Evolutionary conservation across 805 yeast species (phyloP).

Genomic region (Metschnikowia shivogae): DNA sequence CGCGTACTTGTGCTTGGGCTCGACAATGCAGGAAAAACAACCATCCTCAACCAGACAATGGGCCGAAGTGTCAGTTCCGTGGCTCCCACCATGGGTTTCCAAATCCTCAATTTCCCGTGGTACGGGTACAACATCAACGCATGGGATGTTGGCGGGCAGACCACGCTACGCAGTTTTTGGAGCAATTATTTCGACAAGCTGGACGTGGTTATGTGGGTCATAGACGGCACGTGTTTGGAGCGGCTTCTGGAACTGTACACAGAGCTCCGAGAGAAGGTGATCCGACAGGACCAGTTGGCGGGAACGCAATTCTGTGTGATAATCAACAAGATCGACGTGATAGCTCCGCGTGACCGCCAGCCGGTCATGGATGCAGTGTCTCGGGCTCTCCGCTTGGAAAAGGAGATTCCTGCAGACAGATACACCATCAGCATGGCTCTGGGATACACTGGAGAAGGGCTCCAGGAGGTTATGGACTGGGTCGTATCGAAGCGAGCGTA

Average conservation of each 20-base stretch:
- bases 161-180: conserved; percentile 46
- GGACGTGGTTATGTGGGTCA: conserved; percentile 80
- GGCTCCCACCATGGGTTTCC: conserved; percentile 89
- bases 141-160: conserved; percentile 85
- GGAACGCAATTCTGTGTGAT: conserved; percentile 67
- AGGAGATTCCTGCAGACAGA: conserved; percentile 17
- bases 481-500: conserved; percentile 5
- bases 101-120: conserved; percentile 56
- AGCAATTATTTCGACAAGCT: conserved; percentile 81
- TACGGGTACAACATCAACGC: conserved; percentile 48
- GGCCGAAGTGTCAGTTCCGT: conserved; percentile 49
- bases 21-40: conserved; percentile 90
- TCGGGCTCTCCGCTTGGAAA: conserved; percentile 8
- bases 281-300: conserved; percentile 62
- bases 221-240: conserved; percentile 61
- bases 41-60: conserved; percentile 62
- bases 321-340: conserved; percentile 71
- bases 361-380: conserved; percentile 10
- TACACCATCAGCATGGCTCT: conserved; percentile 30
- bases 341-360: conserved; percentile 25
- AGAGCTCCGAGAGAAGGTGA: conserved; percentile 59
- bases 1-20: conserved; percentile 76
- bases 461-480: conserved; percentile 19
- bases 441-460: conserved; percentile 34
- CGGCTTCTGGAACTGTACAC: conserved; percentile 59